Evolutionary conservation across 1,284 basidiomycete species (phyloP), one percentile per base, ranked within the genome.

Genomic region (Clitocybe nebularis): DNA sequence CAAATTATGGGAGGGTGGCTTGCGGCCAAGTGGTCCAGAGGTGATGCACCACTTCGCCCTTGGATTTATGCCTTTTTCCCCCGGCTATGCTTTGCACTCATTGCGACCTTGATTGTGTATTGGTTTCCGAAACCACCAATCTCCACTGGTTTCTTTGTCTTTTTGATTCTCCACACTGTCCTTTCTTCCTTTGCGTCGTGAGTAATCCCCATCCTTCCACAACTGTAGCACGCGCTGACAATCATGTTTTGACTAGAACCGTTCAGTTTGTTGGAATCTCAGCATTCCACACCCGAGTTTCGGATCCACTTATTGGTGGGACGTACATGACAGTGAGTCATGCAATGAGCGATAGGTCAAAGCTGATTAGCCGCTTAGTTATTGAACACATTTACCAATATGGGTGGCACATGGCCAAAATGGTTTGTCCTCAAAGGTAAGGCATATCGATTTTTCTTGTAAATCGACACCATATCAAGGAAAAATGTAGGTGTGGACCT

Each of bases 211-310:
- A 20, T 8, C 11, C 13, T 64, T 24, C 10, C 26, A 7, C 5
- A 11, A 13, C 23, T 30, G 4, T 17, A 17, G 16, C 14, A 8
- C 29, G 13, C 7, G 7, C 22, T 35, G 30, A 35, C 33, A 7
- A 20, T 14, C 13, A 8, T 25, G 7, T 28, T 20, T 11, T 24
- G 22, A 6, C 7, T 28, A 94, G 92, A 41, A 99, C 96, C 5
- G 87, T 99, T 7, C 95, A 99, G 64, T 99, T 99, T 58, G 95
- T 98, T 14, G 94, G 95, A 11, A 94, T 99, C 52, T 92, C 93
- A 6, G 95, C 96, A 3, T 99, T 98, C 77, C 95, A 99, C 60
- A 98, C 94, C 1, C 84, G 91, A 47, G 88, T 99, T 39, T 93
- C 96, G 0, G 96, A 99, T 61, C 96, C 96, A 0, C 60, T 97